Evolutionary conservation across 179 eudicot genomes (phyloP).

Genomic region (Carnegiea gigantea): DNA sequence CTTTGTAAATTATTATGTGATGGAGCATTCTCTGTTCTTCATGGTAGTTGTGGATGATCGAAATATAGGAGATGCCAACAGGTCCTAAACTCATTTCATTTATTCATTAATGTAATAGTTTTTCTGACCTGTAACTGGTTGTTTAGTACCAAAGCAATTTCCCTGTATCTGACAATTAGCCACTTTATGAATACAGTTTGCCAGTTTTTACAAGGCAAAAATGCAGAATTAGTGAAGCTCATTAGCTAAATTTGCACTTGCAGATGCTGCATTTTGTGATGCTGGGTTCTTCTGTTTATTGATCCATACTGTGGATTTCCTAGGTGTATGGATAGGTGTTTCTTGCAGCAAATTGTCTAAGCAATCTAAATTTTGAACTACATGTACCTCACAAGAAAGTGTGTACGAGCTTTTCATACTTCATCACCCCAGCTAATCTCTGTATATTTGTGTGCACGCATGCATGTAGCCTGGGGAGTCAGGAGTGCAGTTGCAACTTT

Average conservation of each 20-base stretch:
- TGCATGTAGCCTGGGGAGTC: too few relatives aligned
- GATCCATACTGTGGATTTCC: neutral
- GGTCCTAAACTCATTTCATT: slow-evolving; percentile 7
- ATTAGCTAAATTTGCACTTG: neutral
- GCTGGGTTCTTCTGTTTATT: neutral
- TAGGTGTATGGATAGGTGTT: too few relatives aligned
- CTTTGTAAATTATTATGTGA: slow-evolving; percentile 25
- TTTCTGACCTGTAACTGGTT: slow-evolving; percentile 16
- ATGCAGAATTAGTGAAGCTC: neutral
- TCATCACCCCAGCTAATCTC: too few relatives aligned
- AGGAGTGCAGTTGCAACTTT: too few relatives aligned
- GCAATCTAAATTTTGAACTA: too few relatives aligned
- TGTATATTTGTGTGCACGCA: too few relatives aligned
- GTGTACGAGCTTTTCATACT: too few relatives aligned
- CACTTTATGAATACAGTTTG: neutral
- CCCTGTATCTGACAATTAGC: neutral
- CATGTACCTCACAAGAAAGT: too few relatives aligned
- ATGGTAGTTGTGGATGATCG: slow-evolving; percentile 5
- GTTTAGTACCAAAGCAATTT: neutral
- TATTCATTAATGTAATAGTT: slow-evolving; percentile 18
- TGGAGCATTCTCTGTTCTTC: neutral
- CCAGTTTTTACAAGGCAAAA: neutral
- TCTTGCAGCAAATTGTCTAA: too few relatives aligned
- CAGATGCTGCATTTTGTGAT: neutral
- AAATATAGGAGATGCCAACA: slow-evolving; percentile 9